Percentiles rank a stretch among this genome's conserved stretches.
phyloP scores from a whole-genome alignment of 495 filamentous ascomycete species.

The Aspergillus affinis region DNA sequence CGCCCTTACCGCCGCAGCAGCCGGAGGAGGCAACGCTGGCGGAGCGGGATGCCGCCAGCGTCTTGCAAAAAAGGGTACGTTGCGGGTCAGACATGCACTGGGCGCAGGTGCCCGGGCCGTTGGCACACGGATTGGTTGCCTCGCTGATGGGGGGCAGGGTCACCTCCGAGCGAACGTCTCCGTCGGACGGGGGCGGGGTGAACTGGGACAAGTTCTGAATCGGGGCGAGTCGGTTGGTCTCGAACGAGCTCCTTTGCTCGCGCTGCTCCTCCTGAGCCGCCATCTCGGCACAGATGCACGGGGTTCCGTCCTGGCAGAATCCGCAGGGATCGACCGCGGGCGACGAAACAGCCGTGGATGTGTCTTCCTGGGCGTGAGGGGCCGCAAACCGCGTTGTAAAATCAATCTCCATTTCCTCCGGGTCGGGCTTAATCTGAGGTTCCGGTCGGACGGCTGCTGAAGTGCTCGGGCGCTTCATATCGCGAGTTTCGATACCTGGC shows the following conservation, averaged over 20 bases:
- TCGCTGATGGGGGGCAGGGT: slow-evolving; percentile 41
- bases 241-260: slow-evolving; percentile 31
- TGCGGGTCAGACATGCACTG: slow-evolving; percentile 77
- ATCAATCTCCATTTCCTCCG: slow-evolving; percentile 70
- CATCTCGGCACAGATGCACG: slow-evolving; percentile 81
- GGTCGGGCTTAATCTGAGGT: slow-evolving; percentile 49
- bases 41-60: slow-evolving; percentile 64
- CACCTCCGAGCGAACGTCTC: slow-evolving; percentile 53
- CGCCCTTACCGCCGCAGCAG: slow-evolving; percentile 52
- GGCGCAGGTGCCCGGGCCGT: slow-evolving; percentile 76
- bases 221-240: slow-evolving; percentile 48
- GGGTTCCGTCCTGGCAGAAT: slow-evolving; percentile 83
- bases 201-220: slow-evolving; percentile 54
- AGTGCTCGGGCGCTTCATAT: slow-evolving; percentile 29
- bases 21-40: slow-evolving; percentile 47
- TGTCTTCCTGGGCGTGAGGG: slow-evolving; percentile 34
- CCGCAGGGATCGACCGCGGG: slow-evolving; percentile 68
- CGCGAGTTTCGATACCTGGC: slow-evolving; percentile 30
- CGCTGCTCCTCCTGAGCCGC: slow-evolving; percentile 49
- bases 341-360: slow-evolving; percentile 34
- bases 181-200: slow-evolving; percentile 70
- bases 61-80: slow-evolving; percentile 83
- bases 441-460: slow-evolving; percentile 15
- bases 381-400: slow-evolving; percentile 67
- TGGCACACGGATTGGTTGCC: slow-evolving; percentile 57